Percentiles rank a stretch among this genome's conserved stretches.
These are phyloP conservation scores for Solanum acaule DNA, from an alignment of 257 asterid genomes.

Conservation along the genomic window DNA sequence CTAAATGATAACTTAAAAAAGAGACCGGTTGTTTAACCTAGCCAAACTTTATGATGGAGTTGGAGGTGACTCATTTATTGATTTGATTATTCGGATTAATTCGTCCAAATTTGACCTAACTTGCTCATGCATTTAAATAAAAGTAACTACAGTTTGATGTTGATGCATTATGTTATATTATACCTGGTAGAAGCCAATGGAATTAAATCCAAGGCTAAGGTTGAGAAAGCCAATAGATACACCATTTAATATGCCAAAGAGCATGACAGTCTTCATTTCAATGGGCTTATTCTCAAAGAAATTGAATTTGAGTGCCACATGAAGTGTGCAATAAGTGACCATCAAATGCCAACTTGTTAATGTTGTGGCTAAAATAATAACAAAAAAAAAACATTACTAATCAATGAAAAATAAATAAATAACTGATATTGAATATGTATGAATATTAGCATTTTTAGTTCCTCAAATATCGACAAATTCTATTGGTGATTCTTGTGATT, in stretches of 20 bases:
- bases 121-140: not conserved
- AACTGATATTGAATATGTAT: not conserved
- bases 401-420: not conserved
- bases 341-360: slow-evolving; percentile 92
- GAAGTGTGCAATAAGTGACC: slow-evolving; percentile 89
- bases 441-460: not conserved
- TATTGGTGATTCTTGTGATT: not conserved
- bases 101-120: not conserved
- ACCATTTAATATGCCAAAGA: slow-evolving; percentile 75
- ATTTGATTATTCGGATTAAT: not conserved
- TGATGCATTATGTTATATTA: not conserved
- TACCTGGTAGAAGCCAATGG: slow-evolving; percentile 93
- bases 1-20: not conserved
- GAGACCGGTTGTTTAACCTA: not conserved
- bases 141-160: not conserved
- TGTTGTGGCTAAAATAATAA: slow-evolving; percentile 62
- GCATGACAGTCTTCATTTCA: slow-evolving; percentile 53
- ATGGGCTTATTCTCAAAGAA: slow-evolving; percentile 72
- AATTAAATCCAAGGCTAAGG: slow-evolving; percentile 84
- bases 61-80: not conserved
- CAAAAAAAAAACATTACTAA: not conserved
- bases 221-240: slow-evolving; percentile 86
- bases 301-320: slow-evolving; percentile 57
- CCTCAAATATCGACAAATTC: not conserved
- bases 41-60: not conserved